These are phyloP conservation scores for Cymbidium sinense DNA, from an alignment of 106 monocot genomes.

Conservation along the genomic window DNA sequence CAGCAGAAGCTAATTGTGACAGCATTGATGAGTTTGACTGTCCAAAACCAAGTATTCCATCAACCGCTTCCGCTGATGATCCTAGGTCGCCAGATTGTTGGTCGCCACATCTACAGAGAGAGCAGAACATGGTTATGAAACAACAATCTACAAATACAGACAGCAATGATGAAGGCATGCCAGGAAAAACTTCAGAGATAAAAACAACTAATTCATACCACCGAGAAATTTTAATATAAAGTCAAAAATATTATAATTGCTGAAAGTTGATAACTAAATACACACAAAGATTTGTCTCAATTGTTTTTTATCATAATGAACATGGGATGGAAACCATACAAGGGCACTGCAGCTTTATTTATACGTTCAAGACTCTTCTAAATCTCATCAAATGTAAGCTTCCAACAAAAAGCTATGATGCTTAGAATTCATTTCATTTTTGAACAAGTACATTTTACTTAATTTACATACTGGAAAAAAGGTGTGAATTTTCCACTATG, in stretches of 20 bases:
- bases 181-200: background rate
- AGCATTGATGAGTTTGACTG: conserved; percentile 82
- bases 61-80: conserved; percentile 57
- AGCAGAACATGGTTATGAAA: background rate
- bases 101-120: conserved; percentile 12
- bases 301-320: conserved; percentile 2
- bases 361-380: background rate
- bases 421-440: background rate
- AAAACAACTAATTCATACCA: background rate
- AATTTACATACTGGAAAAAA: background rate
- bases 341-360: background rate
- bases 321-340: background rate
- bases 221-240: background rate
- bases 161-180: background rate
- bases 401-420: background rate
- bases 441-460: background rate
- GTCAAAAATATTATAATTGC: background rate
- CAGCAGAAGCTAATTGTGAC: conserved; percentile 70
- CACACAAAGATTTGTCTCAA: background rate
- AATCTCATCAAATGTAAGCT: background rate
- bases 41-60: conserved; percentile 93
- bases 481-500: background rate
- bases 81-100: conserved; percentile 53
- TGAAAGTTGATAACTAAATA: background rate
- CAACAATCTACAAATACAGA: background rate